Percentiles rank a stretch among this genome's conserved stretches.
phyloP scores from a whole-genome alignment of 1,139 yeast species.

The Lodderomyces parapsilosis region DNA sequence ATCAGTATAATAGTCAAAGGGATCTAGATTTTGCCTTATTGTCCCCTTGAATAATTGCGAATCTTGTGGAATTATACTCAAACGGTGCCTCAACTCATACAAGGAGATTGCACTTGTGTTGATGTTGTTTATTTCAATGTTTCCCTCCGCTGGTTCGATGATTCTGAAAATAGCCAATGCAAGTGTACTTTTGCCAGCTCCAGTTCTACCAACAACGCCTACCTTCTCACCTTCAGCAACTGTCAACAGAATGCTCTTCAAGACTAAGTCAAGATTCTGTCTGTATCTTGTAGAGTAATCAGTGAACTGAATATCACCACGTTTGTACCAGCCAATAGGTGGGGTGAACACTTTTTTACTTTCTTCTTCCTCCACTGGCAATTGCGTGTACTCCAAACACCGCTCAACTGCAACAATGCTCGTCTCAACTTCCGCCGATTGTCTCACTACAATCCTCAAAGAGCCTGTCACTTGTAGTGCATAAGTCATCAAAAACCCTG shows the following conservation, averaged over 20 bases:
- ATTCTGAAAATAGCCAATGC: slow-evolving; percentile 34
- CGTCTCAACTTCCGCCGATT: slow-evolving; percentile 33
- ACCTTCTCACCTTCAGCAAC: slow-evolving; percentile 30
- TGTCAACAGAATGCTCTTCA: slow-evolving; percentile 23
- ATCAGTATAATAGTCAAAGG: slow-evolving; percentile 50
- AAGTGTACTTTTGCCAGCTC: slow-evolving; percentile 36
- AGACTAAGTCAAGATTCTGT: slow-evolving; percentile 29
- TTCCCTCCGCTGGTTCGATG: slow-evolving; percentile 29
- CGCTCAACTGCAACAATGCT: slow-evolving; percentile 33
- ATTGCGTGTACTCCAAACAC: slow-evolving; percentile 29
- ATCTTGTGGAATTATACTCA: slow-evolving; percentile 70
- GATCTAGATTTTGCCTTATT: slow-evolving; percentile 60
- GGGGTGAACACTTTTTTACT: slow-evolving; percentile 20
- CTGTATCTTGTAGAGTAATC: slow-evolving; percentile 32
- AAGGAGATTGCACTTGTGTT: slow-evolving; percentile 48
- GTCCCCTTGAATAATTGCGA: slow-evolving; percentile 67
- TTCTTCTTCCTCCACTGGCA: slow-evolving; percentile 26
- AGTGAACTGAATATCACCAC: slow-evolving; percentile 26
- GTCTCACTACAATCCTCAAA: slow-evolving; percentile 26
- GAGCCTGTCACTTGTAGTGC: slow-evolving; percentile 29
- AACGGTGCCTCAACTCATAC: slow-evolving; percentile 49
- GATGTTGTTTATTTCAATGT: slow-evolving; percentile 44
- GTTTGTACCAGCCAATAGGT: slow-evolving; percentile 25
- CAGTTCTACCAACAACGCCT: slow-evolving; percentile 38
- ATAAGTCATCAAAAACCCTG: slow-evolving; percentile 37